A percentile compares a stretch with the other conserved stretches of the same genome.
Evolutionary conservation across 108 stramenopile genomes (phyloP).

Genomic region (Nitzschia sp.): DNA sequence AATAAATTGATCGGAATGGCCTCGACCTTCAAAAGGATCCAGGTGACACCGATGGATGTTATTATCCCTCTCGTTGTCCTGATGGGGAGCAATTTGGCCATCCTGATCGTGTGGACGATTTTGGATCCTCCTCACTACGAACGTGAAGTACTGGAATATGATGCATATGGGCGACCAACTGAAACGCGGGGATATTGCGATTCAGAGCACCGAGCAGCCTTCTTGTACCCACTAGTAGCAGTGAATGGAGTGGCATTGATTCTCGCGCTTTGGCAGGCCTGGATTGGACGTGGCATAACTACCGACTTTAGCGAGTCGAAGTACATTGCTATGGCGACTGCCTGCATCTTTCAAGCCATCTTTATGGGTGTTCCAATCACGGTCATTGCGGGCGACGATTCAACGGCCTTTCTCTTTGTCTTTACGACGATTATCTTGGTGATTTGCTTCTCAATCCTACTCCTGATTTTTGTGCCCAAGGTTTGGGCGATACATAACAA

Average conservation of each 20-base stretch:
- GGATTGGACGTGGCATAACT: slow-evolving; percentile 29
- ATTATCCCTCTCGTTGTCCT: slow-evolving; percentile 32
- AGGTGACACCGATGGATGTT: slow-evolving; percentile 36
- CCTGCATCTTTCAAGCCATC: slow-evolving; percentile 9
- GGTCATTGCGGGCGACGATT: slow-evolving; percentile 14
- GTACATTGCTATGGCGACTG: slow-evolving; percentile 22
- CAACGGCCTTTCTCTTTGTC: slow-evolving; percentile 30
- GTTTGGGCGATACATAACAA: slow-evolving; percentile 2
- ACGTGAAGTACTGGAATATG: slow-evolving; percentile 2
- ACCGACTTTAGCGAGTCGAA: slow-evolving; percentile 37
- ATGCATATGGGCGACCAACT: slow-evolving; percentile 5
- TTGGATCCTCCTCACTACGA: slow-evolving; percentile 23
- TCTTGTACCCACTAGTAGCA: slow-evolving; percentile 11
- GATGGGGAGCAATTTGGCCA: slow-evolving; percentile 16
- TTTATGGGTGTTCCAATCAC: slow-evolving; percentile 14
- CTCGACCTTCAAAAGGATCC: slow-evolving; percentile 12
- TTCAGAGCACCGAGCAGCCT: background rate
- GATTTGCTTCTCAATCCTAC: slow-evolving; percentile 10
- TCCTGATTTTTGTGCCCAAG: slow-evolving; percentile 33
- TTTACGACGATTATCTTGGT: slow-evolving; percentile 13
- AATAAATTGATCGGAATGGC: slow-evolving; percentile 34
- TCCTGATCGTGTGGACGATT: slow-evolving; percentile 33
- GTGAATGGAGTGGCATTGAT: slow-evolving; percentile 31
- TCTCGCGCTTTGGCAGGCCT: slow-evolving; percentile 30
- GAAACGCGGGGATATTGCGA: slow-evolving; percentile 10